Base-by-base conservation (phyloP, 2,329 filamentous ascomycete genomes). In the Westerdykella ornata region DNA sequence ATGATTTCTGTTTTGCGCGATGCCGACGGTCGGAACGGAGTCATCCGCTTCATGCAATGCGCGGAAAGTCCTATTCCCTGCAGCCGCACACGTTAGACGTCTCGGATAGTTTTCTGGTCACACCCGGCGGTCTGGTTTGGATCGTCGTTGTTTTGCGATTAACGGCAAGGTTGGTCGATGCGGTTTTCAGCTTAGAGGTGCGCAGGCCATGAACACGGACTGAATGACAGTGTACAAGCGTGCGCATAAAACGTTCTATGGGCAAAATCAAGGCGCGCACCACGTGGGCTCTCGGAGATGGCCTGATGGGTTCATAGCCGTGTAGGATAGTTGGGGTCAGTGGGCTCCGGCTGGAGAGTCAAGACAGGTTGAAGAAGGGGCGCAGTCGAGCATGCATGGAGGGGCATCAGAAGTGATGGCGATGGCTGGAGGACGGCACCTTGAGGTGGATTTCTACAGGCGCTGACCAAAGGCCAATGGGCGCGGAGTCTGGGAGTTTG, bases 11-110 rank as follows among this genome's bases (percentile, higher is more conserved):
- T 26, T 56, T 55, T 56, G 50, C 43, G 44, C 41, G 37, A 48
- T 46, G 43, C 49, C 44, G 53, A 41, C 51, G 45, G 39, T 39
- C 59, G 62, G 62, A 57, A 51, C 35, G 53, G 45, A 56, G 58
- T 56, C 52, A 43, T 50, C 40, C 60, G 60, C 49, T 55, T 45
- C 16, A 60, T 56, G 56, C 54, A 42, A 52, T 55, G 51, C 48
- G 44, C 34, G 44, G 55, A 60, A 59, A 37, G 34, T 57, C 59
- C 54, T 60, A 57, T 54, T 52, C 49, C 46, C 29, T 34, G 22
- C 37, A 20, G 13, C 47, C 41, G 52, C 51, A 55, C 30, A 62
- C 59, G 33, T 53, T 46, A 37, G 42, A 52, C 47, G 61, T 63
- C 42, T 62, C 57, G 41, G 50, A 45, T 44, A 18, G 33, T 35